Percentiles rank a stretch among this genome's conserved stretches.
Conservation (phyloP, 768 basidiomycete species). For the Mrakia gelida region DNA sequence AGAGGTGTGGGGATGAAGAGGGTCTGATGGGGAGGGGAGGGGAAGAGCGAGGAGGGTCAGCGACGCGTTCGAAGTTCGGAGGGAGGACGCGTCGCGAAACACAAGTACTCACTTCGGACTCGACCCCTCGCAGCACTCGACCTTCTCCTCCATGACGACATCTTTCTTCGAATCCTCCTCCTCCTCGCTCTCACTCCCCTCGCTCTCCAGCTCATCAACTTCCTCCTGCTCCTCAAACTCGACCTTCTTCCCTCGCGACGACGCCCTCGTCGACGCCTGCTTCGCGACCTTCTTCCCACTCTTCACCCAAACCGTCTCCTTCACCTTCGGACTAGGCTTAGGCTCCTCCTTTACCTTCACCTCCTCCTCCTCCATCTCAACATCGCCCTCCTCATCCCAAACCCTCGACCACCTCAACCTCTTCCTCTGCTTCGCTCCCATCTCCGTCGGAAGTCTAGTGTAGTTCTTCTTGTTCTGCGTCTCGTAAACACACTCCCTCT, state of each 20-base stretch:
- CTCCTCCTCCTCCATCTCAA: neutral
- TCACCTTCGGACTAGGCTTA: too few species aligned
- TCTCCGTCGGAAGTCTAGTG: neutral
- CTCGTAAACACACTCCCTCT: neutral
- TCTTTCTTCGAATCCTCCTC: neutral
- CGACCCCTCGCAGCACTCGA: too few species aligned
- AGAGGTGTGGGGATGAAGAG: neutral
- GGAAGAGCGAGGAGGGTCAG: neutral
- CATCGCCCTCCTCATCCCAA: neutral
- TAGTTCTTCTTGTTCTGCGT: slow-evolving; percentile 1
- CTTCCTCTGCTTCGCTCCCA: slow-evolving; percentile 9
- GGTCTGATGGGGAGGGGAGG: too few species aligned
- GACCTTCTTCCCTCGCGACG: neutral
- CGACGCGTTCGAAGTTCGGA: neutral
- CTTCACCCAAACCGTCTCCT: neutral
- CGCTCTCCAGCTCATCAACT: neutral
- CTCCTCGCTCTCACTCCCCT: neutral
- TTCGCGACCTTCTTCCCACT: neutral
- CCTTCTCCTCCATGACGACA: neutral
- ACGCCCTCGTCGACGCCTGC: neutral
- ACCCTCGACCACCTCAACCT: neutral
- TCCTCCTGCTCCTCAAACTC: neutral
- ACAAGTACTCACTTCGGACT: neutral
- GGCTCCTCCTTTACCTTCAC: too few species aligned
- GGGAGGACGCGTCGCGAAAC: neutral